Evolutionary conservation across 2,329 filamentous ascomycete species (phyloP), one percentile per base, ranked within the genome.

Genomic region (Monosporascus ibericus): DNA sequence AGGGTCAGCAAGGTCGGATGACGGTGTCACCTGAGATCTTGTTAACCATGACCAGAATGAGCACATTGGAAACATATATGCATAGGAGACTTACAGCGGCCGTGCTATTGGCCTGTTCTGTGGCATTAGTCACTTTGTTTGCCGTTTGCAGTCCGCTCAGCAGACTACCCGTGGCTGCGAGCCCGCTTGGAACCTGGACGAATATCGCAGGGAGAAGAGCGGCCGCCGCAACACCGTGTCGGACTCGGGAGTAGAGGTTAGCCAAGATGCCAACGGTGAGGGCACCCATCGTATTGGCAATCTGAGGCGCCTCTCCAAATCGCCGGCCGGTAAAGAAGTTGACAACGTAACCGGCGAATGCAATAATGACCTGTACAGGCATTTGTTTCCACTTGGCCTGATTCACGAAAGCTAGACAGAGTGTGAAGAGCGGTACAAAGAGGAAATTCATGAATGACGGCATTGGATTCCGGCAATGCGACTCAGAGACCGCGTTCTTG

Each of bases 201-300:
- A 95, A 95, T 57, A 96, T 95, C 5, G 87, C 91, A 0, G 91
- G 91, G 9, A 96, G 73, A 77, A 96, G 89, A 1, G 88, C 87
- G 0, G 90, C 89, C 0, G 90, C 90, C 0, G 91, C 91, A 2
- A 95, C 80, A 1, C 87, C 88, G 65, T 92, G 85, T 22, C 80
- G 74, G 30, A 75, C 60, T 8, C 60, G 55, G 25, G 58, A 86
- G 71, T 94, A 92, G 2, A 90, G 65, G 59, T 95, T 95, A 3
- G 88, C 89, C 48, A 90, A 72, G 36, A 92, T 79, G 11, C 90
- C 90, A 15, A 95, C 83, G 0, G 82, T 80, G 48, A 95, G 77
- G 0, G 90, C 88, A 34, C 88, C 88, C 2, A 94, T 77, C 42
- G 88, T 89, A 68, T 87, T 90, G 51, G 85, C 84, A 34, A 95